These are phyloP conservation scores for Cladosporium sp. DNA, from an alignment of 2,329 filamentous ascomycete genomes.

Conservation along the genomic window DNA sequence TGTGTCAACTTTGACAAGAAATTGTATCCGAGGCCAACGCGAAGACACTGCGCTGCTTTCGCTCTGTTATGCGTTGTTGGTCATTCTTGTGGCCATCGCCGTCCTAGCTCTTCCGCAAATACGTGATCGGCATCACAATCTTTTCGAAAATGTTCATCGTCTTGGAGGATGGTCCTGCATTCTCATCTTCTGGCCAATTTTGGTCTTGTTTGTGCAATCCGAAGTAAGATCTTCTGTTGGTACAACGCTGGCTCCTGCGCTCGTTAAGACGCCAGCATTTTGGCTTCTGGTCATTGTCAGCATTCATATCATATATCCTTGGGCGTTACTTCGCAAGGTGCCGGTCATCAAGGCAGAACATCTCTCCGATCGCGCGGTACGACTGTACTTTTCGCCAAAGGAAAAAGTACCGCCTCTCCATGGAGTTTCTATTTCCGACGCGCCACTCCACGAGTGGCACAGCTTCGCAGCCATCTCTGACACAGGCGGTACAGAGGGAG, in stretches of 20 bases:
- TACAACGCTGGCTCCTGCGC: not conserved
- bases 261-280: not conserved
- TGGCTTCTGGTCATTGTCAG: not conserved
- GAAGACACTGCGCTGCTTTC: not conserved
- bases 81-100: not conserved
- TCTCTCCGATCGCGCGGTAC: not conserved
- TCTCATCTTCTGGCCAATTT: constrained; percentile 8
- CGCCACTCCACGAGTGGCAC: constrained; percentile 6
- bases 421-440: not conserved
- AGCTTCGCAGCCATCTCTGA: constrained; percentile 1
- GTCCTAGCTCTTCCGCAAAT: not conserved
- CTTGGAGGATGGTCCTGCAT: not conserved
- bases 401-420: not conserved
- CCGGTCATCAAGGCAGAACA: not conserved
- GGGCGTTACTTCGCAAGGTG: not conserved
- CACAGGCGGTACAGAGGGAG: not conserved
- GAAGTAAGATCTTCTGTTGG: not conserved
- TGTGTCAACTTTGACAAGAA: not conserved
- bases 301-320: not conserved
- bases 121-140: constrained; percentile 1
- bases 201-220: not conserved
- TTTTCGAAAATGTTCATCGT: constrained; percentile 3
- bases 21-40: not conserved
- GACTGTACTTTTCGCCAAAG: not conserved
- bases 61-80: not conserved